A percentile compares a stretch with the other conserved stretches of the same genome.
Conservation (phyloP, 257 asterid genomes). For the Echites panduratus region DNA sequence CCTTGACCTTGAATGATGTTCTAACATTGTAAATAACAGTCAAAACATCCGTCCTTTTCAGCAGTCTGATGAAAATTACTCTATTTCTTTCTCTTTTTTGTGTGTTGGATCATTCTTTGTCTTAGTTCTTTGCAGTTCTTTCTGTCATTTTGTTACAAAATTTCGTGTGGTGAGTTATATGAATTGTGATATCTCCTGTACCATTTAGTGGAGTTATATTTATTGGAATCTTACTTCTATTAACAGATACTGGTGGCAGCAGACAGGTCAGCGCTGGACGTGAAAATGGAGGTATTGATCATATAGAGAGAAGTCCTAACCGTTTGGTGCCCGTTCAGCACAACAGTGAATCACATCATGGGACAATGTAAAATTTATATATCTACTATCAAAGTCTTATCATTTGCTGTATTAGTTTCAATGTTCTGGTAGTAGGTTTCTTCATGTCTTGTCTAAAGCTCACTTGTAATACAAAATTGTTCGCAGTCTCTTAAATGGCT, state of each 20-base stretch:
- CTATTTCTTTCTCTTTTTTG: not conserved
- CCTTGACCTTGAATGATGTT: not conserved
- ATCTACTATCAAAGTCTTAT: not conserved
- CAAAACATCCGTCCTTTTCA: too few species aligned
- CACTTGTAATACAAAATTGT: slow-evolving; percentile 13
- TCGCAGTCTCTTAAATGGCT: slow-evolving; percentile 23
- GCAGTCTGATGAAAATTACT: too few species aligned
- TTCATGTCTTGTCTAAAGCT: slow-evolving; percentile 7
- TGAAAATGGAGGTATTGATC: slow-evolving; percentile 27
- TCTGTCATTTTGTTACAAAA: not conserved
- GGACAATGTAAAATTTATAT: slow-evolving; percentile 24
- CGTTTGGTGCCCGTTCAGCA: slow-evolving; percentile 21
- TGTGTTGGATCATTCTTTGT: not conserved
- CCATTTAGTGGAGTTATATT: not conserved
- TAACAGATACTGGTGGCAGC: slow-evolving; percentile 32
- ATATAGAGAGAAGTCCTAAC: slow-evolving; percentile 23
- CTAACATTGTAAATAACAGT: not conserved
- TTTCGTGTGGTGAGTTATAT: not conserved
- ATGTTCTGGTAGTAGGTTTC: not conserved
- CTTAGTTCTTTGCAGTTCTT: not conserved
- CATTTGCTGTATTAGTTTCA: not conserved
- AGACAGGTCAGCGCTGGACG: slow-evolving; percentile 18
- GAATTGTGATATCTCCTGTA: not conserved
- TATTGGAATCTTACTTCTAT: slow-evolving; percentile 12
- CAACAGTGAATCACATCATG: slow-evolving; percentile 17